Evolutionary conservation across 2,329 filamentous ascomycete genomes (phyloP), one percentile per base, ranked within the genome.

Genomic region (Hypoxylon sp.): DNA sequence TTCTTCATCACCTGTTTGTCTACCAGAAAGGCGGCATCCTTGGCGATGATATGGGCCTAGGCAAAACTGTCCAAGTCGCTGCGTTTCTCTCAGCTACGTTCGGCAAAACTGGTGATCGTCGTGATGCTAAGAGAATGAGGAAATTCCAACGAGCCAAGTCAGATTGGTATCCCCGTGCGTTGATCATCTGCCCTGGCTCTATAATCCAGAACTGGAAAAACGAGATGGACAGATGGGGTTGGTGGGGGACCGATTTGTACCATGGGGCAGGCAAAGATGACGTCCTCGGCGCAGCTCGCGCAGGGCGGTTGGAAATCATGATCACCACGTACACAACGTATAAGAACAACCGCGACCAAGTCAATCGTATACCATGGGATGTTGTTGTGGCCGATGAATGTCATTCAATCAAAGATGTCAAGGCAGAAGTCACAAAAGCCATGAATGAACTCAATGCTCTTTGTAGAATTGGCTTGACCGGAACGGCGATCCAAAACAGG

Each of bases 31-130:
- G 95, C 0, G 93, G 91, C 1, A 91, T 99, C 20, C 83, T 99
- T 0, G 94, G 94, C 2, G 95, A 99, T 74, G 95, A 99, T 73
- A 99, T 99, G 95, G 95, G 95, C 19, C 79, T 99, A 30, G 95
- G 95, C 0, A 99, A 99, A 78, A 99, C 95, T 0, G 92, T 99
- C 2, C 95, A 99, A 76, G 92, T 99, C 24, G 95, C 93, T 59
- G 91, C 94, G 0, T 98, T 99, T 68, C 81, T 99, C 20, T 92
- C 93, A 0, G 93, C 89, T 1, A 94, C 93, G 0, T 99, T 97
- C 75, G 95, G 95, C 6, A 99, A 99, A 79, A 96, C 91, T 0
- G 94, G 89, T 0, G 94, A 97, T 70, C 90, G 94, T 75, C 84
- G 93, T 52, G 95, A 99, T 71, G 82, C 80, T 3, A 96, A 96